Percentiles rank a stretch among this genome's conserved stretches.
phyloP scores from a whole-genome alignment of 2,329 filamentous ascomycete genomes.

The Geoglossum cookeanum region DNA sequence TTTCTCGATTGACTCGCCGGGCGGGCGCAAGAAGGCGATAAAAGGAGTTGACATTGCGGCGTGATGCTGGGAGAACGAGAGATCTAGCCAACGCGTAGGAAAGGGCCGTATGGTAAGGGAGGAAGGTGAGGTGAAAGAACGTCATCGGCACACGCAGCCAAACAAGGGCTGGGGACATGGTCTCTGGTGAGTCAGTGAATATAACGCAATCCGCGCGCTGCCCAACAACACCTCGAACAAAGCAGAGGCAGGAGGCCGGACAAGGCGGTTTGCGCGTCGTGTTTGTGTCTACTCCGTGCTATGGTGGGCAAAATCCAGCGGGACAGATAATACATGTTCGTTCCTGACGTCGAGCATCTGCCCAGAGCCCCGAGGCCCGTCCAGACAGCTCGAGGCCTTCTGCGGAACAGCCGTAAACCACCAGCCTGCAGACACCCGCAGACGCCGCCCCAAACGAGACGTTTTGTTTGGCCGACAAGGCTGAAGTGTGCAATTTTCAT shows the following conservation, averaged over 20 bases:
- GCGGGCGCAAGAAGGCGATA: conserved; percentile 6
- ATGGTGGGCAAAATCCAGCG: background rate
- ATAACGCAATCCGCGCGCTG: background rate
- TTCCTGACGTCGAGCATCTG: too few species aligned
- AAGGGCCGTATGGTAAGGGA: background rate
- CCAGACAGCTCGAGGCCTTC: too few species aligned
- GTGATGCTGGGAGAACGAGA: background rate
- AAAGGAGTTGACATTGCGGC: conserved; percentile 5
- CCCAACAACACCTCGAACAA: background rate
- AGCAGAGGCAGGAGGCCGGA: background rate
- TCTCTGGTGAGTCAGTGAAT: background rate
- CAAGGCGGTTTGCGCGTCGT: background rate
- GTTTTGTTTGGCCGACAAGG: too few species aligned
- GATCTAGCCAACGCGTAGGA: background rate
- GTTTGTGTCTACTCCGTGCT: background rate
- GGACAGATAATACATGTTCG: too few species aligned
- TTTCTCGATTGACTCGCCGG: background rate
- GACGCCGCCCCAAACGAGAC: too few species aligned
- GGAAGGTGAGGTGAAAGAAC: background rate
- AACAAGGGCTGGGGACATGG: background rate
- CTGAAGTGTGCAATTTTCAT: too few species aligned
- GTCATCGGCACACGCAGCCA: background rate
- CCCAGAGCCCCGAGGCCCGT: too few species aligned
- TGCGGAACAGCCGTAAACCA: too few species aligned
- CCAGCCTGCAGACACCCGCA: too few species aligned